Evolutionary conservation across 2,329 filamentous ascomycete species (phyloP).

Genomic region (Trichophyton simii): DNA sequence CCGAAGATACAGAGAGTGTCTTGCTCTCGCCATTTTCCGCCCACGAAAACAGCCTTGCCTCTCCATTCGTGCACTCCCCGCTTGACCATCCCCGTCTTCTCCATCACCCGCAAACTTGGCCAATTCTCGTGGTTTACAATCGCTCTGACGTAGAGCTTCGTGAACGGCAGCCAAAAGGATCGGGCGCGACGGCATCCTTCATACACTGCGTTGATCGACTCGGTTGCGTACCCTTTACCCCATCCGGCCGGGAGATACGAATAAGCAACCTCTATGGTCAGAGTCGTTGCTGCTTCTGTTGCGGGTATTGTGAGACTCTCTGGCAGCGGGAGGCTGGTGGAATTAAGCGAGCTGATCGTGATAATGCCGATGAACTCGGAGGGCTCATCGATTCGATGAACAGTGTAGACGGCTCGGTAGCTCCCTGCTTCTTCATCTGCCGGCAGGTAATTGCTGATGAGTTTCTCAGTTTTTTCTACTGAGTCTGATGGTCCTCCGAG

Average conservation of each 20-base stretch:
- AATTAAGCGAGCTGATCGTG: background rate
- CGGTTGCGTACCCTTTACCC: slow-evolving; percentile 1
- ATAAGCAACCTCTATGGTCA: background rate
- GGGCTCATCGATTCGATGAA: background rate
- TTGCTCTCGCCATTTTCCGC: background rate
- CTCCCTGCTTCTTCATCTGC: background rate
- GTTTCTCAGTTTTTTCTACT: background rate
- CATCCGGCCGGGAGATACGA: background rate
- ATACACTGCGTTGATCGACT: background rate
- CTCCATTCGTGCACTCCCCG: background rate
- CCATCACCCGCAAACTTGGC: background rate
- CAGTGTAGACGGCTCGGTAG: background rate
- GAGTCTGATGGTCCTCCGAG: background rate
- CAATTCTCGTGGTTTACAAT: background rate
- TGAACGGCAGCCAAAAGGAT: background rate
- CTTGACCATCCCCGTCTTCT: background rate
- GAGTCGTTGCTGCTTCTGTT: background rate
- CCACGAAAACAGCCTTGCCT: background rate
- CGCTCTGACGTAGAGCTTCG: background rate
- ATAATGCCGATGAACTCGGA: background rate
- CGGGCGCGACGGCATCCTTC: background rate
- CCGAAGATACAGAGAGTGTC: background rate
- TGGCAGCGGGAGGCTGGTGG: background rate
- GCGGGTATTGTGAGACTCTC: background rate
- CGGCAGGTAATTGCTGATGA: background rate